These are phyloP conservation scores for Aureococcus anophagefferens DNA, from an alignment of 108 stramenopile genomes.

Conservation along the genomic window DNA sequence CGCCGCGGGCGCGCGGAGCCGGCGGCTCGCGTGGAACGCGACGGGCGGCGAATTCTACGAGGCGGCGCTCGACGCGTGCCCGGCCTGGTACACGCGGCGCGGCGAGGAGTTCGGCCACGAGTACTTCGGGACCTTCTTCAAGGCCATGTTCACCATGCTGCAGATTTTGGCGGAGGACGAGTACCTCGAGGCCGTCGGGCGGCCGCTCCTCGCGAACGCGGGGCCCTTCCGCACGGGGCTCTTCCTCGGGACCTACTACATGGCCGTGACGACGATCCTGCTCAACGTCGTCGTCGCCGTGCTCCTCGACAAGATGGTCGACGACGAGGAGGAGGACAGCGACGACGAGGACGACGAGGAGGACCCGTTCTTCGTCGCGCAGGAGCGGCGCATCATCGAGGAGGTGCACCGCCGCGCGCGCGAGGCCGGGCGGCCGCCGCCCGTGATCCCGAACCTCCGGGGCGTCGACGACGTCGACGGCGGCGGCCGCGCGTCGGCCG, in stretches of 20 bases:
- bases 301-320: neutral
- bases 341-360: neutral
- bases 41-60: neutral
- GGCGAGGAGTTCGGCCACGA: neutral
- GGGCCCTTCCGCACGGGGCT: neutral
- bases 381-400: too few relatives aligned
- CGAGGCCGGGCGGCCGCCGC: too few relatives aligned
- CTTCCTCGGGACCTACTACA: neutral
- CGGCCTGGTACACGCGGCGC: neutral
- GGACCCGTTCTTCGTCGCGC: too few relatives aligned
- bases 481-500: too few relatives aligned
- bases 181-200: neutral
- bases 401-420: too few relatives aligned
- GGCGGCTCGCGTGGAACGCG: neutral
- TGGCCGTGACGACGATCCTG: neutral
- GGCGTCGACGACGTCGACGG: too few relatives aligned
- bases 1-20: too few relatives aligned
- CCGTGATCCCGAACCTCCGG: too few relatives aligned
- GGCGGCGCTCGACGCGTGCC: neutral
- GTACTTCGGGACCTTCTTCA: neutral
- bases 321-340: neutral
- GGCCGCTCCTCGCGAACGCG: neutral
- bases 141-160: neutral
- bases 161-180: neutral
- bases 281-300: neutral